Percentiles rank a stretch among this genome's conserved stretches.
Conservation (phyloP, 2,329 filamentous ascomycete species). For the Albifimbria verrucaria region DNA sequence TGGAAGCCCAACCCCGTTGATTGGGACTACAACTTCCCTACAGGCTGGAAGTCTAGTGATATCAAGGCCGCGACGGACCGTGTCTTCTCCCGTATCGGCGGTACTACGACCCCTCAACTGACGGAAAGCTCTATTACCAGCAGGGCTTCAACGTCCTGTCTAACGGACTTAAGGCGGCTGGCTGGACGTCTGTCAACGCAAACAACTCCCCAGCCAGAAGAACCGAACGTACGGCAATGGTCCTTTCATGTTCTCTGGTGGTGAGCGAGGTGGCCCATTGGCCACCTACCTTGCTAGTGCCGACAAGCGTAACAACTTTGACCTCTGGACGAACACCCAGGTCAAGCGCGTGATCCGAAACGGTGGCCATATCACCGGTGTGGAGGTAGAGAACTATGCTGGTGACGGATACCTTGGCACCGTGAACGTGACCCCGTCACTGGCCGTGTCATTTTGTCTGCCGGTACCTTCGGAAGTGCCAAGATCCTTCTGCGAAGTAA, state of each 20-base stretch:
- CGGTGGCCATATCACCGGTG: conserved; percentile 59
- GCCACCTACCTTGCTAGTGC: conserved; percentile 68
- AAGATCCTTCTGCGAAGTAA: conserved; percentile 64
- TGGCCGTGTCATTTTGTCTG: conserved; percentile 65
- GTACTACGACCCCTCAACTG: conserved; percentile 64
- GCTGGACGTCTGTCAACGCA: conserved; percentile 61
- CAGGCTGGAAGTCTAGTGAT: conserved; percentile 66
- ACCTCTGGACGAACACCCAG: conserved; percentile 62
- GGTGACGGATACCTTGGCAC: conserved; percentile 53
- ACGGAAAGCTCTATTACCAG: conserved; percentile 65
- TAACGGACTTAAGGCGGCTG: conserved; percentile 53
- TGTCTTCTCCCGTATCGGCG: conserved; percentile 68
- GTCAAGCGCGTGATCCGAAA: conserved; percentile 65
- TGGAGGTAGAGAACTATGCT: conserved; percentile 59
- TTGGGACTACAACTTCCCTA: conserved; percentile 70
- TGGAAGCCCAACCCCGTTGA: conserved; percentile 64
- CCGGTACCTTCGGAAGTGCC: conserved; percentile 66
- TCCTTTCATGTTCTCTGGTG: conserved; percentile 64
- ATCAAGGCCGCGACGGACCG: conserved; percentile 56
- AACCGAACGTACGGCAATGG: conserved; percentile 62
- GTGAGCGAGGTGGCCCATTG: conserved; percentile 66
- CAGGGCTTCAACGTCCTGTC: conserved; percentile 63
- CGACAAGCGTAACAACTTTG: conserved; percentile 59
- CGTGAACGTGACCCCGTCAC: conserved; percentile 56
- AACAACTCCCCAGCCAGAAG: conserved; percentile 61